These are phyloP conservation scores for Leishmania arabica DNA, from an alignment of 208 protist genomes.

Conservation along the genomic window DNA sequence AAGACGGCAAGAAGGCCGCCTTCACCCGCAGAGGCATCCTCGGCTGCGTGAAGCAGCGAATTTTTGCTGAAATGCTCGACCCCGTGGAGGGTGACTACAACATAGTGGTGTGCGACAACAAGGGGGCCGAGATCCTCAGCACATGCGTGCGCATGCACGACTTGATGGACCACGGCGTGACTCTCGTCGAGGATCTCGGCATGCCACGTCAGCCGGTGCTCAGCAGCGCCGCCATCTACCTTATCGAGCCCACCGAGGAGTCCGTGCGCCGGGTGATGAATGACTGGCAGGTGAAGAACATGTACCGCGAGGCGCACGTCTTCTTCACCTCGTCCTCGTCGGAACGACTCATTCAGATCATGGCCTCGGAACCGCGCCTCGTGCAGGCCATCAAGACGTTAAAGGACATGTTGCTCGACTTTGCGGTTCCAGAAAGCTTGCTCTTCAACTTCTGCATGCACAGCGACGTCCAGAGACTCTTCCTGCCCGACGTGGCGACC, in stretches of 20 bases:
- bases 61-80: slow-evolving; percentile 69
- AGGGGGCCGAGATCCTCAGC: slow-evolving; percentile 57
- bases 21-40: slow-evolving; percentile 42
- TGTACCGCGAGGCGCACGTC: slow-evolving; percentile 75
- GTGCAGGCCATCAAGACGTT: slow-evolving; percentile 45
- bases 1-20: slow-evolving; percentile 18
- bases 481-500: slow-evolving; percentile 38
- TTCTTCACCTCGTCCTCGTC: slow-evolving; percentile 63
- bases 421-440: slow-evolving; percentile 58
- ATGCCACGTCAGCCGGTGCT: slow-evolving; percentile 68
- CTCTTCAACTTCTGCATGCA: slow-evolving; percentile 70
- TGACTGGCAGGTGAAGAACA: slow-evolving; percentile 62
- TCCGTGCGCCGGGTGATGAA: slow-evolving; percentile 56
- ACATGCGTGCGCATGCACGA: slow-evolving; percentile 73
- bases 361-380: slow-evolving; percentile 46
- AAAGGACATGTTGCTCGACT: slow-evolving; percentile 79
- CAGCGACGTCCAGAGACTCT: slow-evolving; percentile 54
- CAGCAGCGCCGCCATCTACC: slow-evolving; percentile 67
- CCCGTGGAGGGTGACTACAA: slow-evolving; percentile 56
- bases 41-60: slow-evolving; percentile 54
- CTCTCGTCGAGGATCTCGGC: slow-evolving; percentile 74
- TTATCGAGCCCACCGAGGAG: slow-evolving; percentile 53
- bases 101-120: slow-evolving; percentile 72
- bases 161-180: slow-evolving; percentile 76
- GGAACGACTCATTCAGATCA: slow-evolving; percentile 42